Evolutionary conservation across 305 asterid genomes (phyloP), one percentile per base, ranked within the genome.

Genomic region (Rubia balearica): DNA sequence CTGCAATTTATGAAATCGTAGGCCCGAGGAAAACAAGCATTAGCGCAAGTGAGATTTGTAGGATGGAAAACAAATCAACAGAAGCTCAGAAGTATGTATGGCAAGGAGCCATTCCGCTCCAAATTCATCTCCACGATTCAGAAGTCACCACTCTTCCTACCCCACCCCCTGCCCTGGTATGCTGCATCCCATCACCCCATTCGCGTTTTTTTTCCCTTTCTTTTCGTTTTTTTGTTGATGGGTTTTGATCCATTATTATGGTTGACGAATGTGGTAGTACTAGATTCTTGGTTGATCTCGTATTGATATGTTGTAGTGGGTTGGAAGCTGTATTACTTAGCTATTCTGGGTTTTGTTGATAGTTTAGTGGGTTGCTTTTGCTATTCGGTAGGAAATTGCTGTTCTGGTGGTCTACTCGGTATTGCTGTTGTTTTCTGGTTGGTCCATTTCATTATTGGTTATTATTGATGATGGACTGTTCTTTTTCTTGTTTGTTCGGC

Each of bases 111-210:
- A 83, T 91, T 71, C 99, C 99, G 21, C 92, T 94, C 36, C 97
- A 88, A 79, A 90, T 94, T 83, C 96, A 86, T 78, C 99, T 94
- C 81, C 96, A 94, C 75, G 90, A 94, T 56, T 86, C 96, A 22
- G 96, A 94, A 89, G 97, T 93, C 83, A 86, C 97, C 17, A 88
- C 93, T 75, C 91, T 91, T 36, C 96, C 99, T 61, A 81, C 87
- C 61, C 97, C 97, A 19, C 76, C 96, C 27, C 90, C 97, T 72
- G 97, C 97, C 75, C 71, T 92, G 87, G 98, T 92, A 79, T 6
- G 53, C 45, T 40, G n/a, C 61, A 0, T n/a, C 22, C 33, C 33
- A 30, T 30, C 33, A 30, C 33, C 33, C 33, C 33, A 1, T 30
- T 30, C 33, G 33, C 3, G 33, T 30, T 27, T 76, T 38, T 36